Evolutionary conservation across 2,329 filamentous ascomycete genomes (phyloP).

Genomic region (Penicillium olsonii): DNA sequence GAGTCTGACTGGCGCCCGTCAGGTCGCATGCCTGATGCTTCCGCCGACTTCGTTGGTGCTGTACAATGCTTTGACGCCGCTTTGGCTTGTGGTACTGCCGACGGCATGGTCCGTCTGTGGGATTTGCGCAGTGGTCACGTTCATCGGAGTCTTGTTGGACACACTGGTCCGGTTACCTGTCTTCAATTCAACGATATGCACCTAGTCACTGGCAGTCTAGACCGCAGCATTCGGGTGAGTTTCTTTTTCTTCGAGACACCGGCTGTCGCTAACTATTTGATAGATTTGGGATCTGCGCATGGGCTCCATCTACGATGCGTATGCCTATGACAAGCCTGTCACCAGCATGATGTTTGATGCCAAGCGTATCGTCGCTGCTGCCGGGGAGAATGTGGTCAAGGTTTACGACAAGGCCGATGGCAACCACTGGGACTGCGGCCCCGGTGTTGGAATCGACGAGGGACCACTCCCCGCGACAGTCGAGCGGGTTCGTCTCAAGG

Average conservation of each 20-base stretch:
- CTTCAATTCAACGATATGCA: constrained; percentile 96
- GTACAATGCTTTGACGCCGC: constrained; percentile 95
- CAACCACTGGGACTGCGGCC: constrained; percentile 93
- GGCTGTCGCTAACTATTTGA: constrained; percentile 23
- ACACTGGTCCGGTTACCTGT: constrained; percentile 91
- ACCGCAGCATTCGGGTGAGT: constrained; percentile 89
- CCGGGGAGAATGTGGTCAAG: constrained; percentile 91
- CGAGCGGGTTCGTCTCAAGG: constrained; percentile 84
- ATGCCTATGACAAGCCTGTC: constrained; percentile 87
- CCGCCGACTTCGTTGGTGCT: constrained; percentile 90
- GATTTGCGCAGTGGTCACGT: constrained; percentile 95
- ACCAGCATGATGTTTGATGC: constrained; percentile 97
- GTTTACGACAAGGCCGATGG: constrained; percentile 98
- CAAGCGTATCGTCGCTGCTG: constrained; percentile 84
- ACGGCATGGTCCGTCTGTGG: constrained; percentile 96
- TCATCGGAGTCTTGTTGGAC: constrained; percentile 91
- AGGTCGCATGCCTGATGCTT: constrained; percentile 62
- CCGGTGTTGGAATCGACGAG: constrained; percentile 68
- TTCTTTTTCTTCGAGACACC: constrained; percentile 13
- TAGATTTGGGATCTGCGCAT: constrained; percentile 99
- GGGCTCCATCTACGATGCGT: constrained; percentile 92
- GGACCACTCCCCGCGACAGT: constrained; percentile 68
- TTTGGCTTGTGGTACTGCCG: constrained; percentile 91
- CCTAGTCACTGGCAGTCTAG: constrained; percentile 86
- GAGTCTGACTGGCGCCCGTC: constrained; percentile 70